Evolutionary conservation across 176 grass and related monocot genomes (phyloP).

Genomic region (Cocos nucifera): DNA sequence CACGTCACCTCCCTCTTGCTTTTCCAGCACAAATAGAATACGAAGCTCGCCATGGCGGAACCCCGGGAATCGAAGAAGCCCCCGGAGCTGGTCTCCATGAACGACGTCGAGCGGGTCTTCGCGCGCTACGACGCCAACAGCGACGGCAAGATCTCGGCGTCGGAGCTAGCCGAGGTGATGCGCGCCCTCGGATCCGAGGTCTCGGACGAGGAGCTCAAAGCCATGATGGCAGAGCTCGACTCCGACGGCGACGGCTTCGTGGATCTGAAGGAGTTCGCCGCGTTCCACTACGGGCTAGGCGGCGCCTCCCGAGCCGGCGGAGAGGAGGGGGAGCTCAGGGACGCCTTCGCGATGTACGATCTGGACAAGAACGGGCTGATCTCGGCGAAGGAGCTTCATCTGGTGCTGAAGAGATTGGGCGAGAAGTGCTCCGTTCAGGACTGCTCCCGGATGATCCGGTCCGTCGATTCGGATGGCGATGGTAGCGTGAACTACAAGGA

Average conservation of each 20-base stretch:
- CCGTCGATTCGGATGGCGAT: conserved; percentile 46
- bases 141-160: conserved; percentile 54
- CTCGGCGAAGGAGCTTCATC: conserved; percentile 46
- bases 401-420: conserved; percentile 37
- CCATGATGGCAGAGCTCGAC: conserved; percentile 78
- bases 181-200: conserved; percentile 29
- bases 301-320: not conserved
- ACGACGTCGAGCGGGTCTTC: conserved; percentile 49
- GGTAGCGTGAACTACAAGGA: conserved; percentile 52
- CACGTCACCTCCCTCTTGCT: too few relatives aligned
- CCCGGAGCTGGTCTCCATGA: not conserved
- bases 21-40: too few relatives aligned
- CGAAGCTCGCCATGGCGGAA: too few relatives aligned
- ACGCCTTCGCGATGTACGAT: conserved; percentile 51
- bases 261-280: conserved; percentile 48
- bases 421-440: conserved; percentile 60
- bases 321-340: conserved; percentile 35
- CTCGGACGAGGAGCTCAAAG: conserved; percentile 28
- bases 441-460: conserved; percentile 51
- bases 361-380: conserved; percentile 47
- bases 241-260: conserved; percentile 61
- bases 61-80: too few relatives aligned
- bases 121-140: conserved; percentile 47
- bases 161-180: conserved; percentile 39
- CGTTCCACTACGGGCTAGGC: conserved; percentile 26